Conservation (phyloP, 2,329 filamentous ascomycete species). For the Arthroderma sp. region DNA sequence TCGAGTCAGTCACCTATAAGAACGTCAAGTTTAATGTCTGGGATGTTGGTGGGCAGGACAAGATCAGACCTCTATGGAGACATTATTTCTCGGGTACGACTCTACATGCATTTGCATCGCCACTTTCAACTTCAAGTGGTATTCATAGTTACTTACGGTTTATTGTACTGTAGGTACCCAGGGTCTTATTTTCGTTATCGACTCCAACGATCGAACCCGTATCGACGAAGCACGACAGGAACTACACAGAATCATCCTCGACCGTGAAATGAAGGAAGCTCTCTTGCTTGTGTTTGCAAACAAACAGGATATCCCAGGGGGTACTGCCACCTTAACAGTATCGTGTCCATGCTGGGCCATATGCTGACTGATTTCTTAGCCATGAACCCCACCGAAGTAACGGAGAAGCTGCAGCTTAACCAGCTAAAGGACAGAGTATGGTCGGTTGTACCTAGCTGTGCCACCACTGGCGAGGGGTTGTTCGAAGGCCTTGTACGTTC, state of each 20-base stretch:
- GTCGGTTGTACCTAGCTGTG: constrained; percentile 74
- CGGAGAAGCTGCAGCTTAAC: constrained; percentile 59
- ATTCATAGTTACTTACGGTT: too few species aligned
- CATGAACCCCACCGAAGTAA: constrained; percentile 68
- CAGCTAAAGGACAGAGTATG: constrained; percentile 73
- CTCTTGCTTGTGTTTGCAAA: constrained; percentile 93
- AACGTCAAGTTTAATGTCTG: constrained; percentile 99
- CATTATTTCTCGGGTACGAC: constrained; percentile 78
- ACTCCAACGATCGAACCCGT: constrained; percentile 80
- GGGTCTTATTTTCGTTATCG: constrained; percentile 96
- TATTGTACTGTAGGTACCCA: constrained; percentile 56
- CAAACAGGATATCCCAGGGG: constrained; percentile 87
- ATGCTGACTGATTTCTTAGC: constrained; percentile 34
- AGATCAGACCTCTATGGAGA: constrained; percentile 93
- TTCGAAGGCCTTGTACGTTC: constrained; percentile 58
- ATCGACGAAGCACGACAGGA: constrained; percentile 90
- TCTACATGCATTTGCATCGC: too few species aligned
- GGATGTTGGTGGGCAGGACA: constrained; percentile 98
- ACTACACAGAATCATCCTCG: constrained; percentile 92
- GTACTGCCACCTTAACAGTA: constrained; percentile 31
- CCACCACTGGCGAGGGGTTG: constrained; percentile 67
- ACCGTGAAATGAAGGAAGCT: constrained; percentile 94
- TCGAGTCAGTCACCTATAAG: constrained; percentile 97
- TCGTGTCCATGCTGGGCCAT: background rate
- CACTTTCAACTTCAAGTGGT: too few species aligned